Base-by-base conservation (phyloP, 148 eudicot genomes). In the Rhododendron mucronatum region DNA sequence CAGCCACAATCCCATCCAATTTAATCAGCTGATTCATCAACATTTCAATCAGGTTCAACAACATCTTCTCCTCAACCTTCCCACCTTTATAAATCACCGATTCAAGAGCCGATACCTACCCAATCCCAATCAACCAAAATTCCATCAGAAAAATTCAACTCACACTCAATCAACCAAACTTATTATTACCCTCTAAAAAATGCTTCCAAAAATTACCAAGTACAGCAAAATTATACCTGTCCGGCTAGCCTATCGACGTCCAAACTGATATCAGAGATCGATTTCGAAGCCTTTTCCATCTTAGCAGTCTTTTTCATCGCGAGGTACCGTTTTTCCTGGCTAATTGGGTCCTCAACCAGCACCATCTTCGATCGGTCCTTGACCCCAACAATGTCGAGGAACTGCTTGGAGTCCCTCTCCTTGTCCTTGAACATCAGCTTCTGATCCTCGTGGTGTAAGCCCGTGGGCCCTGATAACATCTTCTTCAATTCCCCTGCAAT, bases 401-500 rank as follows among this genome's bases (percentile, higher is more conserved):
- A 96, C 33, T 91, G 90, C 63, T 93, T 95, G 1, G 97, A 94
- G 84, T 91, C 91, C 84, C 93, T 94, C 88, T 96, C 98, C 84
- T 92, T 96, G 57, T 92, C 92, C 86, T 96, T 96, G 88, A 84
- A 96, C 65, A 89, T 87, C 83, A 96, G 79, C 90, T 95, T 96
- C 88, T 94, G 96, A 89, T 96, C 99, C 86, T 93, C 91, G 83
- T 96, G 97, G 90, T 96, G 99, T 82, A 96, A 87, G 44, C 99
- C 98, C 33, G 97, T 96, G 73, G 96, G 93, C 80, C 89, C 98
- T 1, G 92, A 28, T 87, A 96, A 86, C 93, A 90, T 89, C 88
- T 94, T 96, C 97, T 96, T 96, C 94, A 96, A 89, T 78, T 96
- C 99, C 87, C 99, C 99, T 96, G 85, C 83, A 86, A 50, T 45